Percentiles rank a stretch among this genome's conserved stretches.
phyloP scores from a whole-genome alignment of 2,329 filamentous ascomycete genomes.

The Fusarium compactum region DNA sequence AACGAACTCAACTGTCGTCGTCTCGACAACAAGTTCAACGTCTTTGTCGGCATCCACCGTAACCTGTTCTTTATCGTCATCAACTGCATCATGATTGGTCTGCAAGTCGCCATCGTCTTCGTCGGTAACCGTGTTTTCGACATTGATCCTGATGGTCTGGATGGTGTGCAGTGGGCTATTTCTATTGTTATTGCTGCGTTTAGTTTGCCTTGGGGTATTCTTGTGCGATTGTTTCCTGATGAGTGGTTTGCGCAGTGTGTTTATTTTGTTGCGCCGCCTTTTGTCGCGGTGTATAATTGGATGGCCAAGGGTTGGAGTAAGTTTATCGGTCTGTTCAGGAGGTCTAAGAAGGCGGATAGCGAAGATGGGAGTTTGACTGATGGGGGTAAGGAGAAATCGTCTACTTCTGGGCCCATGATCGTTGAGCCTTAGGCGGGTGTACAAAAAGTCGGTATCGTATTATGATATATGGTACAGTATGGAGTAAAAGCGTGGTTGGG shows the following conservation, averaged over 20 bases:
- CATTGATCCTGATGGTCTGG: slow-evolving; percentile 71
- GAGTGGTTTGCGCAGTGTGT: slow-evolving; percentile 23
- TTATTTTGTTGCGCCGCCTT: slow-evolving; percentile 12
- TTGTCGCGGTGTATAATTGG: slow-evolving; percentile 2
- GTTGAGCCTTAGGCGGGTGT: slow-evolving; percentile 10
- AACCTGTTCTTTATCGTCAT: slow-evolving; percentile 94
- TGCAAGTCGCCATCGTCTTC: slow-evolving; percentile 90
- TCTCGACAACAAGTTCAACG: slow-evolving; percentile 94
- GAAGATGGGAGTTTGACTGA: not conserved
- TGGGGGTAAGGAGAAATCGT: slow-evolving; percentile 2
- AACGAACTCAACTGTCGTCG: slow-evolving; percentile 83
- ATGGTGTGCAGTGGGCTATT: slow-evolving; percentile 85
- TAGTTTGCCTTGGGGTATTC: slow-evolving; percentile 20
- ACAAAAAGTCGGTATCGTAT: too few species aligned
- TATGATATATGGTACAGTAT: not conserved
- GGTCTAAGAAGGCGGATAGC: not conserved
- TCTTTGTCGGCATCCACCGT: slow-evolving; percentile 85
- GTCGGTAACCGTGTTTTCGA: slow-evolving; percentile 85
- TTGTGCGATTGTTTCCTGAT: slow-evolving; percentile 18
- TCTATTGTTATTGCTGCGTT: slow-evolving; percentile 69
- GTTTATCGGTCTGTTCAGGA: slow-evolving; percentile 9
- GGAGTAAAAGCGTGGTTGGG: not conserved
- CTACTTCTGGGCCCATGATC: not conserved
- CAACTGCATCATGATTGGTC: slow-evolving; percentile 86
- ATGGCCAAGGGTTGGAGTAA: not conserved